phyloP scores from a whole-genome alignment of 208 protist genomes.

The Wallacemonas sp. region DNA sequence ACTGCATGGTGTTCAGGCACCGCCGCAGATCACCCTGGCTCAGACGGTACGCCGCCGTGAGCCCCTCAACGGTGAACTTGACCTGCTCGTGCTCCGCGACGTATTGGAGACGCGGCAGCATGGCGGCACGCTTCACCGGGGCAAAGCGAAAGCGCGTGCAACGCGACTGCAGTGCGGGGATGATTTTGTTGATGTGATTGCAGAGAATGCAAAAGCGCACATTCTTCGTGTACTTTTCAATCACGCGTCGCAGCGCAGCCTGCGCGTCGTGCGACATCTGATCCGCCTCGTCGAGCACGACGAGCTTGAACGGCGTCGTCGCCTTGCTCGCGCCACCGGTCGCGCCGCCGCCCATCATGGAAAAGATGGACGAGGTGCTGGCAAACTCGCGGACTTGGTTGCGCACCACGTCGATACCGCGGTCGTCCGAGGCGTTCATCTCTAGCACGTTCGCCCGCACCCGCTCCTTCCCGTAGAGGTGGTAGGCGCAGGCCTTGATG shows the following conservation, averaged over 20 bases:
- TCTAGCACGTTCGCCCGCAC: constrained; percentile 89
- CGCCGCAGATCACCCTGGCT: constrained; percentile 97
- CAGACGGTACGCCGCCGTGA: constrained; percentile 93
- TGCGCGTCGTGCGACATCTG: constrained; percentile 98
- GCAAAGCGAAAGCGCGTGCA: constrained; percentile 99
- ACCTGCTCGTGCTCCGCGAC: constrained; percentile 90
- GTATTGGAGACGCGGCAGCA: constrained; percentile 81
- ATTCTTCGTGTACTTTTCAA: constrained; percentile 98
- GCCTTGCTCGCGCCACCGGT: neutral
- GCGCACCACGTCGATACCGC: constrained; percentile 98
- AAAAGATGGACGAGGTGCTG: constrained; percentile 96
- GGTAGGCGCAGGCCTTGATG: constrained; percentile 83
- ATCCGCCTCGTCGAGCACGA: constrained; percentile 99
- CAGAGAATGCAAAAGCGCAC: constrained; percentile 99
- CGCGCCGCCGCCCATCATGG: constrained; percentile 24
- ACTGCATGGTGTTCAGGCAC: constrained; percentile 97
- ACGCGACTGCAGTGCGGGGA: constrained; percentile 95
- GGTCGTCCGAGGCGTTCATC: constrained; percentile 99
- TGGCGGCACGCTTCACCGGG: constrained; percentile 88
- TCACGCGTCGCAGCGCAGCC: constrained; percentile 97
- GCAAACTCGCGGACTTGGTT: constrained; percentile 98
- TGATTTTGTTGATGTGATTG: constrained; percentile 98
- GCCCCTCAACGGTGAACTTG: constrained; percentile 76
- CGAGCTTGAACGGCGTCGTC: constrained; percentile 93
- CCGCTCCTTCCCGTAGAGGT: constrained; percentile 95